Evolutionary conservation across 1,139 yeast species (phyloP), one percentile per base, ranked within the genome.

Genomic region (Zygosaccharomyces pseudobailii): DNA sequence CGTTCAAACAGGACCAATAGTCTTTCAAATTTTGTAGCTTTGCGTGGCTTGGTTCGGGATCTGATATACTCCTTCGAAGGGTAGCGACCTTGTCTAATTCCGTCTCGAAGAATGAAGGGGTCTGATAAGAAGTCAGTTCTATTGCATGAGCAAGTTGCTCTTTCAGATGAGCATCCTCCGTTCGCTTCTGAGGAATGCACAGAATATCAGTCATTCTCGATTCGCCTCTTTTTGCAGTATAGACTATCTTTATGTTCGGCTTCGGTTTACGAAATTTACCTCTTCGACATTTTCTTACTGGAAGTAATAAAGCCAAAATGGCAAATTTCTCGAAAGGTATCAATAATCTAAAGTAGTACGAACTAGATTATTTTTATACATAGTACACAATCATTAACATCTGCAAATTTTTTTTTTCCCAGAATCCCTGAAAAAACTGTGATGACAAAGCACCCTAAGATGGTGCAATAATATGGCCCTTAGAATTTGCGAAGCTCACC

Each of bases 91-190:
- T 65, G 2, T 62, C 61, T 27, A 85, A 66, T 59, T 85, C 94
- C 3, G 64, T 58, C 21, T 73, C 72, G 58, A 84, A 85, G 6
- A 71, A 70, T 3, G 79, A 70, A 0, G 87, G 74, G 2, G 86
- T 72, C 63, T 87, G 95, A 62, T 78, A 82, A 56, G 78, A 85
- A 48, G 83, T 84, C 23, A 68, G 62, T 42, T 78, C 72, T 33
- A 87, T 85, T 31, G 80, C 68, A 10, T 70, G 67, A 3, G 72
- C 62, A 17, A 87, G 65, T n/a, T 69, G 72, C 0, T 62, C 58
- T 1, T 74, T 74, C 17, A 85, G 59, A 43, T 75, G 74, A 1
- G 78, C 61, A 2, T 70, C 68, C 33, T 72, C 71, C 1, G 88
- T 75, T 48, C 72, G 48, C 41, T 57, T 58, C 20, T 52, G 52